Percentiles rank a stretch among this genome's conserved stretches.
phyloP scores from a whole-genome alignment of 768 basidiomycete genomes.

The Tylopilus sp. region DNA sequence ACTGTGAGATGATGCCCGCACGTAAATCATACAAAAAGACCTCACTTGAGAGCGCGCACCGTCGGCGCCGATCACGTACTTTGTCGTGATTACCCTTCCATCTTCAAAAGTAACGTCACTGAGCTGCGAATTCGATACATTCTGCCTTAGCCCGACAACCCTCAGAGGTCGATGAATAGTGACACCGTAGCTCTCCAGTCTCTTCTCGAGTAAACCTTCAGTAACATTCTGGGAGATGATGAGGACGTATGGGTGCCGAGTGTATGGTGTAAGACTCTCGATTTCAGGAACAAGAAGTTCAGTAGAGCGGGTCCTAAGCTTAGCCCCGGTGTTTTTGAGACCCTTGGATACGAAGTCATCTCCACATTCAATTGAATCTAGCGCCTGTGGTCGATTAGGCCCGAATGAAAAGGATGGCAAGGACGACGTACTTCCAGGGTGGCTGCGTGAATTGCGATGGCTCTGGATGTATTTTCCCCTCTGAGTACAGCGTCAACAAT shows the following conservation, averaged over 20 bases:
- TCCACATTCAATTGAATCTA: constrained; percentile 45
- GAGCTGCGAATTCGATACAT: constrained; percentile 24
- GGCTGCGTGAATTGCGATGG: no score
- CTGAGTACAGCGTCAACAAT: no score
- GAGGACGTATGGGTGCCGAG: constrained; percentile 43
- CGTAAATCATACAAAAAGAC: neutral
- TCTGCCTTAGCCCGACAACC: constrained; percentile 36
- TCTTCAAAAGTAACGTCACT: constrained; percentile 45
- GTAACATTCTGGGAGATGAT: constrained; percentile 43
- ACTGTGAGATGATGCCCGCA: neutral
- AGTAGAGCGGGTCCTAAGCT: constrained; percentile 30
- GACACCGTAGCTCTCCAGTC: constrained; percentile 32
- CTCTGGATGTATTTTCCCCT: no score
- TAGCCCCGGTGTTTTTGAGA: constrained; percentile 26
- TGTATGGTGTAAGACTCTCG: constrained; percentile 36
- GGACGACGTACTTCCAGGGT: no score
- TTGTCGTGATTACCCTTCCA: constrained; percentile 41
- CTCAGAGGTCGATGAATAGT: constrained; percentile 37
- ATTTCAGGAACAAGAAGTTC: constrained; percentile 32
- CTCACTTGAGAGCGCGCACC: constrained; percentile 45
- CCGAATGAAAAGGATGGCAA: no score
- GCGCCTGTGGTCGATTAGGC: no score
- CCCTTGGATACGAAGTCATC: constrained; percentile 38
- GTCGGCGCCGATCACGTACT: constrained; percentile 51
- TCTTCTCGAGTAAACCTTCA: constrained; percentile 39